A percentile compares a stretch with the other conserved stretches of the same genome.
These are phyloP conservation scores for Coniferiporia weirii DNA, from an alignment of 1,284 basidiomycete genomes.

Conservation along the genomic window DNA sequence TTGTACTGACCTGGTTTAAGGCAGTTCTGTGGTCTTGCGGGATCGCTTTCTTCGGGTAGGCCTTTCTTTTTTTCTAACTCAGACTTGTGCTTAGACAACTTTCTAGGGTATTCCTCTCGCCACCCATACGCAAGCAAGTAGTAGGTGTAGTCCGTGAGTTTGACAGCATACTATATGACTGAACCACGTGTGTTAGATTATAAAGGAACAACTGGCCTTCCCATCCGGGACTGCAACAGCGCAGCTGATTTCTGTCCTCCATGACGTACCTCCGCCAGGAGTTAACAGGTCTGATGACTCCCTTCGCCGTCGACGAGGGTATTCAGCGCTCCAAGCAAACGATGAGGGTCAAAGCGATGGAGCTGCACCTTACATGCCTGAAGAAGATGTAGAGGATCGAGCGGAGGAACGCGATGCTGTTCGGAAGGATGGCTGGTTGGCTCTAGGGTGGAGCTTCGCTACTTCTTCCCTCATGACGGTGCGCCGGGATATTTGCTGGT, in stretches of 20 bases:
- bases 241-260: conserved; percentile 90
- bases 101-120: conserved; percentile 84
- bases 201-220: conserved; percentile 90
- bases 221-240: conserved; percentile 97
- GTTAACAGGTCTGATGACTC: conserved; percentile 31
- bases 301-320: conserved; percentile 40
- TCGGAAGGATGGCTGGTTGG: conserved; percentile 64
- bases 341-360: conserved; percentile 21
- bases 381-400: conserved; percentile 25
- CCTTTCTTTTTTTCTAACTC: conserved; percentile 8
- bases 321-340: conserved; percentile 38
- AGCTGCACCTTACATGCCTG: conserved; percentile 22
- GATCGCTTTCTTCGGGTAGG: conserved; percentile 88
- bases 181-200: conserved; percentile 49
- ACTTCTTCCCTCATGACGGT: conserved; percentile 72
- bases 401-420: conserved; percentile 39
- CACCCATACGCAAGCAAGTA: conserved; percentile 90
- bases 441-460: conserved; percentile 70
- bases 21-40: conserved; percentile 82
- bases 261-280: conserved; percentile 63
- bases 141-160: conserved; percentile 37
- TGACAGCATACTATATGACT: neutral
- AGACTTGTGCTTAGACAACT: neutral
- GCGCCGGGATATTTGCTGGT: conserved; percentile 26
- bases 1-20: conserved; percentile 66